Percentiles rank a stretch among this genome's conserved stretches.
phyloP scores from a whole-genome alignment of 306 rosid species.

The Mimosa bimucronata region DNA sequence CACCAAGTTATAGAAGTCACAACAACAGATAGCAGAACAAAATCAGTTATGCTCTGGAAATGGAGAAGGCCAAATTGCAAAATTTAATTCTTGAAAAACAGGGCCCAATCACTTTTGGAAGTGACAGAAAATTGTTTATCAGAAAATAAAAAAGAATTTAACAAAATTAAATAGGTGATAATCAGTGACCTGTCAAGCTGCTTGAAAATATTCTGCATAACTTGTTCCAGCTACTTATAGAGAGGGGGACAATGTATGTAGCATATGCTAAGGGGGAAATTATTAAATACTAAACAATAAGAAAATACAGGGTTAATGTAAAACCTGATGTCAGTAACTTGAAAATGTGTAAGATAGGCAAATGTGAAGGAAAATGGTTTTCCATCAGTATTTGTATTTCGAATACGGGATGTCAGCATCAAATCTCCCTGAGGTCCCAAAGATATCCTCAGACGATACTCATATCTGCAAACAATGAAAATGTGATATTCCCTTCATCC shows the following conservation, averaged over 20 bases:
- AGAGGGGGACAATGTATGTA: neutral
- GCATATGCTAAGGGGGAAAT: neutral
- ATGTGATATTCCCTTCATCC: conserved; percentile 17
- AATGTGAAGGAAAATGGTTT: conserved; percentile 77
- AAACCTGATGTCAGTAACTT: conserved; percentile 78
- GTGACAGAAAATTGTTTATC: neutral
- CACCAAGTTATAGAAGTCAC: neutral
- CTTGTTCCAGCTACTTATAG: conserved; percentile 10
- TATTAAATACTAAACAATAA: conserved; percentile 6
- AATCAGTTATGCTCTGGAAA: neutral
- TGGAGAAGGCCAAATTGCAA: conserved; percentile 32
- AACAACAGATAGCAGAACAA: conserved; percentile 8
- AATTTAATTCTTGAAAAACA: neutral
- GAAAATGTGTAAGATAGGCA: conserved; percentile 72
- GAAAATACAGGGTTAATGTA: neutral
- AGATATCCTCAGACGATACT: conserved; percentile 74
- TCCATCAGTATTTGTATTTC: conserved; percentile 82
- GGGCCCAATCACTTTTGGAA: neutral
- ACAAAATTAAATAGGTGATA: neutral
- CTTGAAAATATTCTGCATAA: neutral
- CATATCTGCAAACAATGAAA: conserved; percentile 52
- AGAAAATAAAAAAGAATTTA: neutral
- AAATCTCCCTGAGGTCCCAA: conserved; percentile 79
- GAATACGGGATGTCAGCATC: conserved; percentile 82
- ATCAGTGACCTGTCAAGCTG: neutral